Base-by-base conservation (phyloP, 108 stramenopile species). In the Pseudonitzschia delicatissima region DNA sequence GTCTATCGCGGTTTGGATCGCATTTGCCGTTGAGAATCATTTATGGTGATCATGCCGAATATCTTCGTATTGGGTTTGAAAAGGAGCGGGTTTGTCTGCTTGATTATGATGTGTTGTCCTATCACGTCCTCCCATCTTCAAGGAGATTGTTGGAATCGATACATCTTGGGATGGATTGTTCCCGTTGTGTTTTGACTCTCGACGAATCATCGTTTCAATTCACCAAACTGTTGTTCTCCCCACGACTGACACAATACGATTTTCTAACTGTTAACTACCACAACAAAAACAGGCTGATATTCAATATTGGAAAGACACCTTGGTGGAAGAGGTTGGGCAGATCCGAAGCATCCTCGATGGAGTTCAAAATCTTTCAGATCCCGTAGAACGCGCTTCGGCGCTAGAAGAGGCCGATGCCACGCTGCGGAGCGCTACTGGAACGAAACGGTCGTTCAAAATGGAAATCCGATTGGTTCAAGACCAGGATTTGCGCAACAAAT, bases 251-350 rank as follows among this genome's bases (percentile, higher is more conserved):
- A 40, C 40, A 40, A 40, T 13, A 40, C 40, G n/a, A n/a, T n/a
- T n/a, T n/a, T n/a, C n/a, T n/a, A 44, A n/a, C 42, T 44, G 5
- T 44, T 7, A 2, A 44, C 17, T n/a, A 7, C 6, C n/a, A n/a
- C 42, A 44, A 44, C 2, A 44, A 28, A 28, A 18, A 48, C 17
- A 88, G 90, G 76, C 80, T 18, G 92, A 93, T 73, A 78, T 93
- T 79, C 86, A 93, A 82, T 93, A 90, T 59, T 93, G 92, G 92
- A 83, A 90, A 58, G 92, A 93, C 63, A 88, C 83, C 15, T 76
- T 93, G 23, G 67, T 72, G 42, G 84, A 85, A 39, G 88, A 93
- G 58, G 79, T 90, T 50, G 73, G 77, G 55, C 67, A 69, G 29
- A 82, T 93, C 26, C 81, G 80, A 12, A 47, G 64, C 34, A 58